These are phyloP conservation scores for Pythium rhizo-oryzae DNA, from an alignment of 352 stramenopile genomes.

Conservation along the genomic window DNA sequence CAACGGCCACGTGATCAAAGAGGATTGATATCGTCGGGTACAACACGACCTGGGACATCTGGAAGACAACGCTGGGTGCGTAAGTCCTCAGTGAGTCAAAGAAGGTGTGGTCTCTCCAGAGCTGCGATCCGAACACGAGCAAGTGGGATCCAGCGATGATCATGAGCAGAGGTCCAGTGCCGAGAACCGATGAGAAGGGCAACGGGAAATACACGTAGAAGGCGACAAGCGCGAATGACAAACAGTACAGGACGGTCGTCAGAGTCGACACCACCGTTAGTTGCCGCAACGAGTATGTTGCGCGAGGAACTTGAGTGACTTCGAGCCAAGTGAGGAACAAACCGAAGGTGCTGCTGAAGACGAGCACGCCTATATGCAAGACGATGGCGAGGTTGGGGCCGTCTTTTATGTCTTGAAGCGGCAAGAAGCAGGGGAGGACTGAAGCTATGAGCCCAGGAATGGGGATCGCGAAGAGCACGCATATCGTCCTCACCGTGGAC, in stretches of 20 bases:
- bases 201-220: conserved; percentile 5
- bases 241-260: neutral
- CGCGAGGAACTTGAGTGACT: conserved; percentile 10
- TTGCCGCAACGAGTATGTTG: conserved; percentile 14
- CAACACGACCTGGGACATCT: conserved; percentile 14
- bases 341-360: conserved; percentile 8
- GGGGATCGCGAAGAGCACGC: conserved; percentile 5
- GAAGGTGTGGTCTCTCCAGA: conserved; percentile 10
- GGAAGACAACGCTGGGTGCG: conserved; percentile 3
- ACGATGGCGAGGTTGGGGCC: conserved; percentile 11
- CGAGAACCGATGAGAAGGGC: conserved; percentile 11
- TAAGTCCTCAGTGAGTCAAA: neutral
- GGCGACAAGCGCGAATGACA: neutral
- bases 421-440: conserved; percentile 8
- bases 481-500: neutral
- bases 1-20: conserved; percentile 7
- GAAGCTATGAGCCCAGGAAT: conserved; percentile 8
- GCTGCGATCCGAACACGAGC: conserved; percentile 4
- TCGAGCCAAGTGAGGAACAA: conserved; percentile 21
- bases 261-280: neutral
- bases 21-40: conserved; percentile 21
- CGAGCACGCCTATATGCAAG: conserved; percentile 2
- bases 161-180: neutral
- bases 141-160: conserved; percentile 1
- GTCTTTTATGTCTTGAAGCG: conserved; percentile 4